Base-by-base conservation (phyloP, 2,329 filamentous ascomycete species). In the Trichoderma citrinoviride region DNA sequence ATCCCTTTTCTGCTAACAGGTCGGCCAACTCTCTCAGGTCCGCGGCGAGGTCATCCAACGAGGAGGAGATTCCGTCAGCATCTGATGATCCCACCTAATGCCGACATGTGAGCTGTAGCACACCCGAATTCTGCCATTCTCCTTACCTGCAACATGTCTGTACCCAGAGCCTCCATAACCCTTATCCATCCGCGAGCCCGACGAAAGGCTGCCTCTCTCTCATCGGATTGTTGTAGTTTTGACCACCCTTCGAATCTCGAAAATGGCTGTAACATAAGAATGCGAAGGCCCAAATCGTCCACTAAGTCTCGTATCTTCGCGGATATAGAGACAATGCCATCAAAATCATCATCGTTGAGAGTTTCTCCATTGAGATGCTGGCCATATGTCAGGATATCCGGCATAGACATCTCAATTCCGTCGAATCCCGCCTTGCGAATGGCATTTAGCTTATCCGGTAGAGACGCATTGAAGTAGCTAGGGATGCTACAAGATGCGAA, bases 211-310 rank as follows among this genome's bases (percentile, higher is more conserved):
- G 89, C 84, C 5, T 84, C 76, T 3, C 88, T 79, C 73, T 89
- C 83, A 0, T 77, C 70, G 1, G 83, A 85, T 0, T 80, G 52
- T 1, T 63, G 25, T 0, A 47, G 85, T 46, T 80, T 78, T 0
- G 82, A 77, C 90, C 90, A 93, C 1, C 90, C 90, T 70, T 93
- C 90, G 65, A 92, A 92, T 70, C 92, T 90, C 17, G 86, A 79
- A 70, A 93, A 93, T 0, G 90, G 90, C 71, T 93, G 90, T 6
- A 93, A 76, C 79, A 92, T 89, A 73, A 93, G 81, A 64, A 93
- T 83, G 41, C 81, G 78, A 1, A 93, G 76, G 0, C 77, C 75
- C 40, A 86, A 78, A 12, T 82, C 78, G 27, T 83, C 77, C 55
- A 84, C 87, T 53, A 89, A 74, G 0, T 77, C 75, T 58, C 80